Percentiles rank a stretch among this genome's conserved stretches.
These are phyloP conservation scores for Ustilago curta DNA, from an alignment of 1,284 basidiomycete genomes.

Conservation along the genomic window DNA sequence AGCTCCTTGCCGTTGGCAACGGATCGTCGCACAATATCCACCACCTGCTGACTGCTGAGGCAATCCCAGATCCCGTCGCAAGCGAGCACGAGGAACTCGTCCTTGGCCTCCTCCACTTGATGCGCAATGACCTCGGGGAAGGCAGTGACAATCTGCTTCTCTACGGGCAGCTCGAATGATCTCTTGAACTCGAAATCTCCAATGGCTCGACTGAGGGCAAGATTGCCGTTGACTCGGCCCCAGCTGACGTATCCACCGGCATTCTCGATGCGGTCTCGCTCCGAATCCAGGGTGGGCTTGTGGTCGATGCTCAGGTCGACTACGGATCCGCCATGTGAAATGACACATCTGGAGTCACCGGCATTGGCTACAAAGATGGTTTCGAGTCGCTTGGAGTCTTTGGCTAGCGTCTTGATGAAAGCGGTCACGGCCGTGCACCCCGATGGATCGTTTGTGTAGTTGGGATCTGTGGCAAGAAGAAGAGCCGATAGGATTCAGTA, in stretches of 20 bases:
- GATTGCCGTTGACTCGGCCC: slow-evolving; percentile 96
- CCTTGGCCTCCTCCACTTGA: slow-evolving; percentile 80
- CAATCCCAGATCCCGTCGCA: slow-evolving; percentile 99
- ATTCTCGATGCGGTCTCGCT: slow-evolving; percentile 85
- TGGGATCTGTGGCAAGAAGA: slow-evolving; percentile 76
- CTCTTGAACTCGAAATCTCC: slow-evolving; percentile 99
- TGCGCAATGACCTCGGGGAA: slow-evolving; percentile 91
- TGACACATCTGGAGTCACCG: slow-evolving; percentile 94
- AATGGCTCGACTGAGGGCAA: slow-evolving; percentile 92
- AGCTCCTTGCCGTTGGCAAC: slow-evolving; percentile 85
- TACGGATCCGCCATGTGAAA: slow-evolving; percentile 84
- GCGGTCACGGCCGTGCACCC: slow-evolving; percentile 96
- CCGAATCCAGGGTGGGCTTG: slow-evolving; percentile 88
- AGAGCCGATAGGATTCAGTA: not conserved
- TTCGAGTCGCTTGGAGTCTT: slow-evolving; percentile 38
- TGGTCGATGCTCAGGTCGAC: slow-evolving; percentile 94
- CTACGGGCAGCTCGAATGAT: slow-evolving; percentile 82
- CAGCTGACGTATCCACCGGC: slow-evolving; percentile 99
- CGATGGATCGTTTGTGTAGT: slow-evolving; percentile 89
- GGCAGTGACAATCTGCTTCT: slow-evolving; percentile 94
- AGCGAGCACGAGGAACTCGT: slow-evolving; percentile 95
- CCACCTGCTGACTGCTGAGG: slow-evolving; percentile 88
- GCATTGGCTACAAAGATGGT: slow-evolving; percentile 80
- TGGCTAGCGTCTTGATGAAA: slow-evolving; percentile 52
- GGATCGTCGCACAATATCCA: slow-evolving; percentile 87